These are phyloP conservation scores for Hanseniaspora occidentalis DNA, from an alignment of 805 yeast genomes.

Conservation along the genomic window DNA sequence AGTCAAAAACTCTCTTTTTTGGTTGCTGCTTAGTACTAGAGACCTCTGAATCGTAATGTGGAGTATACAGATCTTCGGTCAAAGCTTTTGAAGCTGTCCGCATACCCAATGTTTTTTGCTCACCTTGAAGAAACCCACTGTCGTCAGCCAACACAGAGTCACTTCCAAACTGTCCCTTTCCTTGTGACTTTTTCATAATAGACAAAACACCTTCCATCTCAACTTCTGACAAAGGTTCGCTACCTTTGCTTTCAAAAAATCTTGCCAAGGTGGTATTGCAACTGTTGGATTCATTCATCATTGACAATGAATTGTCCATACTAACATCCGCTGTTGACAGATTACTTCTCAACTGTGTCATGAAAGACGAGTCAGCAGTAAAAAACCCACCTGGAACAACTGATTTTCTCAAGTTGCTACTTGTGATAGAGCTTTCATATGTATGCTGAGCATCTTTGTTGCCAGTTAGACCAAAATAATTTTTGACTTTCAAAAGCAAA, in stretches of 20 bases:
- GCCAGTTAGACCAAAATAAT: too few species aligned
- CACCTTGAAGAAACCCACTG: not conserved
- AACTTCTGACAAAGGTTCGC: constrained; percentile 54
- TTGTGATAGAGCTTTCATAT: too few species aligned
- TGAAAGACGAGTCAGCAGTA: too few species aligned
- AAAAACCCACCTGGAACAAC: not conserved
- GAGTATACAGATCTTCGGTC: constrained; percentile 19
- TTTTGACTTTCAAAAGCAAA: too few species aligned
- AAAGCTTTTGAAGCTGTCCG: constrained; percentile 4
- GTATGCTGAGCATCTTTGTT: too few species aligned
- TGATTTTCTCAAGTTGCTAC: too few species aligned
- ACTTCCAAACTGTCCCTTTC: constrained; percentile 1
- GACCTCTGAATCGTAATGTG: constrained; percentile 21
- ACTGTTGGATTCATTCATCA: too few species aligned
- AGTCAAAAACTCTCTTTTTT: constrained; percentile 25
- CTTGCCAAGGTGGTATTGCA: constrained; percentile 54
- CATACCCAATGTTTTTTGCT: constrained; percentile 1
- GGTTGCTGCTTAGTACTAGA: constrained; percentile 14
- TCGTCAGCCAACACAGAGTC: constrained; percentile 5
- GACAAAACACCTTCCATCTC: constrained; percentile 77
- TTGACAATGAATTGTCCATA: too few species aligned
- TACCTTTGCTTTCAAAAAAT: constrained; percentile 67
- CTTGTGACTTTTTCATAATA: constrained; percentile 28
- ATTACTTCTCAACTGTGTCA: too few species aligned
- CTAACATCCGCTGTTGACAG: too few species aligned